Evolutionary conservation across 2,329 filamentous ascomycete genomes (phyloP), one percentile per base, ranked within the genome.

Genomic region (Dothiorella sarmentorum): DNA sequence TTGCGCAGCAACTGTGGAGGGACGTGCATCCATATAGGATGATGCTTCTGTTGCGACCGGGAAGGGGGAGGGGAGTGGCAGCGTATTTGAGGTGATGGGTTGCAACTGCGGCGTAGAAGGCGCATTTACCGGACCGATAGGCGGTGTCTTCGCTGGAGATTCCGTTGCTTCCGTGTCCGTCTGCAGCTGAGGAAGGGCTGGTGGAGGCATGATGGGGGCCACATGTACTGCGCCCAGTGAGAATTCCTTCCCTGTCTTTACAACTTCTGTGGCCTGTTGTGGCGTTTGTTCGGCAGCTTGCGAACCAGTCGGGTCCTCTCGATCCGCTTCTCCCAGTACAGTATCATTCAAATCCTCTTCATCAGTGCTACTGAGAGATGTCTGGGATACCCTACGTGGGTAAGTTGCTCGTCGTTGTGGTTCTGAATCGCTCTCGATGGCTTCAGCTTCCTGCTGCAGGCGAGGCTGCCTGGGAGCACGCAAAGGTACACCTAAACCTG

Each of bases 31-130:
- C 37, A 72, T 64, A 44, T 68, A 74, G 2, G 70, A 71, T 2
- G 61, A 55, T 3, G 53, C 44, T 37, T 58, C 63, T 2, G 40
- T 49, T 24, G 68, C 67, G 7, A 59, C 69, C 4, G 72, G 72
- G 44, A 74, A 74, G 0, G 72, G 72, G 2, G 72, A 74, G 20
- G 71, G 71, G 15, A 73, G 60, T n/a, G 72, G 71, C 2, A 74
- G 64, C 1, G 69, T 71, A 18, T 69, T 65, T 6, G 71, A 72
- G 29, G 71, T 69, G 10, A 71, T 61, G 0, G 72, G 71, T 22
- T 66, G 57, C 31, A 59, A 15, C 22, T 53, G 49, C 10, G 57
- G 57, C 17, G 57, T 59, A 11, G 38, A 37, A 3, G 47, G 57
- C 35, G 57, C 47, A 22, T 38, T 40, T 17, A 38, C 40, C 10